Evolutionary conservation across 805 yeast species (phyloP).

Genomic region (Monosporozyma servazzii): DNA sequence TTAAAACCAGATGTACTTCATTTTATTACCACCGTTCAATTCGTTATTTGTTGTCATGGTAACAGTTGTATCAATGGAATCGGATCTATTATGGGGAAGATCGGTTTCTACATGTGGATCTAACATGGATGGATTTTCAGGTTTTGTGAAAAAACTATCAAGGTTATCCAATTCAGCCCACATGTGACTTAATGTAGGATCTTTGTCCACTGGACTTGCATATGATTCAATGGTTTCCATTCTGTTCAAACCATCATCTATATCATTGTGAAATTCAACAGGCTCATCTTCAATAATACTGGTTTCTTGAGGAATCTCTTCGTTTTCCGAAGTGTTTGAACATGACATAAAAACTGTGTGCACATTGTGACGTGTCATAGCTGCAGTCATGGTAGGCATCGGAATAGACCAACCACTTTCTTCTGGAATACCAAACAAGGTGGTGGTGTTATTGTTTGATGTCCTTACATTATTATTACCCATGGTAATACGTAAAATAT

Average conservation of each 20-base stretch:
- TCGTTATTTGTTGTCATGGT: constrained; percentile 12
- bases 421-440: constrained; percentile 83
- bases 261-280: constrained; percentile 28
- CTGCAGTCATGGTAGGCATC: constrained; percentile 85
- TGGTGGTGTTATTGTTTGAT: constrained; percentile 77
- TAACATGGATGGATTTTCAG: constrained; percentile 13
- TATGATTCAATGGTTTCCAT: constrained; percentile 23
- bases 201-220: constrained; percentile 46
- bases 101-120: constrained; percentile 6
- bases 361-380: constrained; percentile 82
- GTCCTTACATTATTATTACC: constrained; percentile 72
- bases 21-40: background rate
- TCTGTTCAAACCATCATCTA: constrained; percentile 23
- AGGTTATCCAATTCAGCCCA: constrained; percentile 87
- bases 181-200: constrained; percentile 77
- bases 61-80: constrained; percentile 55
- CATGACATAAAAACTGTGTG: constrained; percentile 93
- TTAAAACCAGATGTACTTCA: background rate
- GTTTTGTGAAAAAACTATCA: constrained; percentile 80
- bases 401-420: constrained; percentile 97
- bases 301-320: constrained; percentile 13
- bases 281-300: constrained; percentile 19
- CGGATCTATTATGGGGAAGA: constrained; percentile 31
- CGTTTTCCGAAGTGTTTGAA: constrained; percentile 27
- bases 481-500: constrained; percentile 81